A percentile compares a stretch with the other conserved stretches of the same genome.
phyloP scores from a whole-genome alignment of 2,329 filamentous ascomycete species.

The Lachnellula occidentalis region DNA sequence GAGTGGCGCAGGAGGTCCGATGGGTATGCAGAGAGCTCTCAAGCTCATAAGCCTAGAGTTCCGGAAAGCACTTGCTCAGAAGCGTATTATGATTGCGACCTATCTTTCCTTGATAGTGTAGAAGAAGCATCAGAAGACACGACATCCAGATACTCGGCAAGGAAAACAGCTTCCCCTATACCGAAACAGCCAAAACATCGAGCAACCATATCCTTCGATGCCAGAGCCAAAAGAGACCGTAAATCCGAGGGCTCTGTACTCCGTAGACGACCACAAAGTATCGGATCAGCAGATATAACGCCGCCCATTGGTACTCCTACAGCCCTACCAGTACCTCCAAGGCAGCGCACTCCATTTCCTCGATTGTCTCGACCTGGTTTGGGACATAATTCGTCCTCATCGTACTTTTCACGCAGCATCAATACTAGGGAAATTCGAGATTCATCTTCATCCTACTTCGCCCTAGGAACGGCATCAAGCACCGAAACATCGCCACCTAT shows the following conservation, averaged over 20 bases:
- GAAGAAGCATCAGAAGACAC: neutral
- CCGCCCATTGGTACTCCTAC: conserved; percentile 1
- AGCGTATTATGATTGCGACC: neutral
- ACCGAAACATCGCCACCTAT: neutral
- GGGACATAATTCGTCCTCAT: neutral
- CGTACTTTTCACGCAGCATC: conserved; percentile 6
- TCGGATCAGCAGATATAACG: conserved; percentile 3
- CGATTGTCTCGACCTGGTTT: conserved; percentile 1
- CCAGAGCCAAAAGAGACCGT: conserved; percentile 1
- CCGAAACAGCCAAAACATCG: neutral
- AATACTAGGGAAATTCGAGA: neutral
- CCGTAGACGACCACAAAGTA: conserved; percentile 5
- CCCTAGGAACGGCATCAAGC: neutral
- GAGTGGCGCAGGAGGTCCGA: neutral
- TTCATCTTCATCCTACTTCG: neutral
- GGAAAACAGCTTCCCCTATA: neutral
- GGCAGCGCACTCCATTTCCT: conserved; percentile 17
- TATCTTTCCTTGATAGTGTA: neutral
- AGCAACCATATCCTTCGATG: conserved; percentile 4
- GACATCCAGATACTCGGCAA: neutral
- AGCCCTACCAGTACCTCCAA: conserved; percentile 6
- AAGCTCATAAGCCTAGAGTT: neutral
- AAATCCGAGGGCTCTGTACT: neutral
- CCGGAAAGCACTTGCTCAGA: neutral
- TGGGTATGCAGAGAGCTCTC: neutral